Base-by-base conservation (phyloP, 2,329 filamentous ascomycete species). In the Cladorrhinum sp. region DNA sequence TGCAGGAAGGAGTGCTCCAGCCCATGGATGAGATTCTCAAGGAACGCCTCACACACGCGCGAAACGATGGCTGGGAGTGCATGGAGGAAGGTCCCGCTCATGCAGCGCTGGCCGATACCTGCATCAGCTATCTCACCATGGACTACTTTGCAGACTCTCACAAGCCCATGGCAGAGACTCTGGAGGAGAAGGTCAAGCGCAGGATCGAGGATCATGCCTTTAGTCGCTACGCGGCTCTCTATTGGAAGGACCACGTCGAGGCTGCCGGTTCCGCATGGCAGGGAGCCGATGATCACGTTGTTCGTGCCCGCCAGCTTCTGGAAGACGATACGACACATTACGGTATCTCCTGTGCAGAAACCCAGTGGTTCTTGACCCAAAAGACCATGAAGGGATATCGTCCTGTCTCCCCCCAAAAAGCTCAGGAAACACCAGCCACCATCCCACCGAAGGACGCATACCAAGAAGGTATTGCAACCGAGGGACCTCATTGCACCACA, bases 41-140 rank as follows among this genome's bases (percentile, higher is more conserved):
- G 48, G 48, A 57, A 3, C 25, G 25, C 13, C 25, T 57, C 45
- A 36, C 25, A 2, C 4, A n/a, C 12, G 22, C 50, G 18, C 18
- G 50, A 9, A 13, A 10, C 23, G 24, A 13, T 16, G 50, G 23
- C 16, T 22, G 27, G 23, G 50, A 13, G 10, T 25, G 13, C 50
- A 53, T 53, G 50, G 50, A 53, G 13, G 50, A 53, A 2, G 50
- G 24, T n/a, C 50, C 27, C 13, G 36, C 55, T n/a, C 55, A 57
- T 18, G 55, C 48, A 4, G 27, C 24, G 3, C 41, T 57, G 22
- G 55, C 55, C 8, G 38, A n/a, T 18, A 32, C n/a, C 5, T 53
- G 50, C 25, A 20, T 53, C 27, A 32, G 7, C 25, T 53, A 53
- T 22, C 50, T 53, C 7, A 53, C 50, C 8, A 53, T 53, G 50